A percentile compares a stretch with the other conserved stretches of the same genome.
Evolutionary conservation across 768 basidiomycete genomes (phyloP).

Genomic region (Lyophyllum decastes): DNA sequence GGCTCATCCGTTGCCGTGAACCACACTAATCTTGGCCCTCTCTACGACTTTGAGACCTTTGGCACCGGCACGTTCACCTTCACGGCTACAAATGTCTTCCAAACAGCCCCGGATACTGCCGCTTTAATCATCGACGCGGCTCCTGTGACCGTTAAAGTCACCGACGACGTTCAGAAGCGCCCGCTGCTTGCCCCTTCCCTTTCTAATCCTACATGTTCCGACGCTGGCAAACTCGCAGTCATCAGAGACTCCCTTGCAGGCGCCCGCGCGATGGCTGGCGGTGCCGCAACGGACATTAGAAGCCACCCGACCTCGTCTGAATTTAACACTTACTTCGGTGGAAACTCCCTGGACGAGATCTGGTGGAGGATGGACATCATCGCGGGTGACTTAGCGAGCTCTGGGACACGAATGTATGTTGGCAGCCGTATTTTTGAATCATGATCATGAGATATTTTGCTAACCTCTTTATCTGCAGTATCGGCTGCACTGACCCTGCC

Average conservation of each 20-base stretch:
- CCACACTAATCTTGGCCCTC: slow-evolving; percentile 8
- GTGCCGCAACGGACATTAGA: slow-evolving; percentile 5
- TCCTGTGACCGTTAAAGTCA: slow-evolving; percentile 4
- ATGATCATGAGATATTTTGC: neutral
- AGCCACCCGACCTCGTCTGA: slow-evolving; percentile 6
- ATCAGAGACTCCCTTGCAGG: slow-evolving; percentile 1
- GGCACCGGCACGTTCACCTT: slow-evolving; percentile 10
- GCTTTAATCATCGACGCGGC: neutral
- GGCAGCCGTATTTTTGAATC: neutral
- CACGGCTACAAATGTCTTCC: neutral
- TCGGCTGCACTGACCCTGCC: slow-evolving; percentile 7
- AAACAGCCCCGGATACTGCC: slow-evolving; percentile 3
- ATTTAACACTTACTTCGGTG: slow-evolving; percentile 5
- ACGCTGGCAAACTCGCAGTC: neutral
- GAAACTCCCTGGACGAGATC: slow-evolving; percentile 4
- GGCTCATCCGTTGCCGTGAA: slow-evolving; percentile 7
- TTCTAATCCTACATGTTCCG: neutral
- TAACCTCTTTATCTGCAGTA: neutral
- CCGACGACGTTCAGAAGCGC: slow-evolving; percentile 5
- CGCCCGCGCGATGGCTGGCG: slow-evolving; percentile 6
- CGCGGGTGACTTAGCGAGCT: slow-evolving; percentile 6
- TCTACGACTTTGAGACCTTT: slow-evolving; percentile 10
- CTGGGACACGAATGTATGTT: slow-evolving; percentile 9
- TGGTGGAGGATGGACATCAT: slow-evolving; percentile 8
- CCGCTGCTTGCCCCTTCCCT: neutral